Base-by-base conservation (phyloP, 305 asterid species). In the Rubia occidens region DNA sequence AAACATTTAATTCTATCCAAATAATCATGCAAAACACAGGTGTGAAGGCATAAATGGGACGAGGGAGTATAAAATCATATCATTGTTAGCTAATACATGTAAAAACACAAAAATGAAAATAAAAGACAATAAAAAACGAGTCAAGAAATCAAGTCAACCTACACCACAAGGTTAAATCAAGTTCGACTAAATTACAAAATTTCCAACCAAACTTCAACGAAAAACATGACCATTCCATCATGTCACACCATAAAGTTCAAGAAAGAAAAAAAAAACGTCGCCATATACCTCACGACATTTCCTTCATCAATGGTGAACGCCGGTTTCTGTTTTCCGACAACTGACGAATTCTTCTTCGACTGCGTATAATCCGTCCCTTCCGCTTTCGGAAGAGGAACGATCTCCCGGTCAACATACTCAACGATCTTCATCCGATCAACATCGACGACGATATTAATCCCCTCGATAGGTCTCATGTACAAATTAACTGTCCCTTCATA, bases 391-490 rank as follows among this genome's bases (percentile, higher is more conserved):
- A 87, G 85, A 0, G 92, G 89, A 68, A 86, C 78, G 60, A 73
- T 69, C 7, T 63, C n/a, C 9, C 88, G 78, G 17, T 89, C 96
- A 0, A 65, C 66, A 73, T 67, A 87, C 78, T 80, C 0, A n/a
- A 60, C 10, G 59, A 84, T 78, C 44, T 67, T 84, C 89, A 85
- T 89, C 76, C 67, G 69, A 68, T 89, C 96, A 71, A 87, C 86
- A 77, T 83, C 90, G 66, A 89, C 85, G 44, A 83, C 76, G 35
- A 78, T 71, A 0, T 81, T 82, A 10, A 87, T 72, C 6, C 89
- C 95, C 72, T 89, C 96, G 5, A 89, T 83, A 55, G 88, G 90
- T 78, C 89, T 85, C 96, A 89, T 85, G 69, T 80, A 85, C 39
- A 83, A 65, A 64, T 89, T 89, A 14, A 83, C 76, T 0, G 87